Percentiles rank a stretch among this genome's conserved stretches.
Evolutionary conservation across 768 basidiomycete species (phyloP).

Genomic region (Cystofilobasidium capitatum): DNA sequence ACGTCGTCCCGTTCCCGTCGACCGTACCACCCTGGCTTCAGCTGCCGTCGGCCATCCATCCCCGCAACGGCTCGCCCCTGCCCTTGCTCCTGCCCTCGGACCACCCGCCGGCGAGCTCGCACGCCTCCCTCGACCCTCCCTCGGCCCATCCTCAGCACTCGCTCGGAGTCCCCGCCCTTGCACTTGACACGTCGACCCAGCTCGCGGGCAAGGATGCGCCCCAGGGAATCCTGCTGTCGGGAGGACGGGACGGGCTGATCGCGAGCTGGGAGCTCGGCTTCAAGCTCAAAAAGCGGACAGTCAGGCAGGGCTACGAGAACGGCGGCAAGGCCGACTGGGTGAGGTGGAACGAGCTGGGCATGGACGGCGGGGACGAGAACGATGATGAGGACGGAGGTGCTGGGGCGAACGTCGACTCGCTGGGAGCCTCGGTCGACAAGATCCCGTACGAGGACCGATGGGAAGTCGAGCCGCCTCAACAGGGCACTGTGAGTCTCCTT

Average conservation of each 20-base stretch:
- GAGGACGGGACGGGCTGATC: conserved; percentile 76
- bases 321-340: conserved; percentile 36
- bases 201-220: conserved; percentile 56
- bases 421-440: not conserved
- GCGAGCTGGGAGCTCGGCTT: conserved; percentile 77
- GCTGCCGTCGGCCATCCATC: conserved; percentile 57
- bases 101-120: conserved; percentile 28
- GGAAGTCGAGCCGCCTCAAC: conserved; percentile 56
- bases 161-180: conserved; percentile 76
- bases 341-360: conserved; percentile 55
- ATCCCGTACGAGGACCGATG: conserved; percentile 64
- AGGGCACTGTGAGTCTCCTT: conserved; percentile 40
- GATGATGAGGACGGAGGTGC: conserved; percentile 51
- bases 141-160: conserved; percentile 63
- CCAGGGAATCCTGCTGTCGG: conserved; percentile 81
- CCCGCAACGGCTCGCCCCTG: conserved; percentile 57
- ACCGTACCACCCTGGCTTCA: conserved; percentile 56
- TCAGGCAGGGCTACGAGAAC: conserved; percentile 26
- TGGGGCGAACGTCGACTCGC: conserved; percentile 36
- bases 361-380: conserved; percentile 74
- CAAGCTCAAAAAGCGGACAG: conserved; percentile 42
- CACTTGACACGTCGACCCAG: conserved; percentile 70
- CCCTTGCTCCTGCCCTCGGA: conserved; percentile 53
- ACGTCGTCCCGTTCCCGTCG: conserved; percentile 67
- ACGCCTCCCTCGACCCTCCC: conserved; percentile 9